Conservation (phyloP, 2,329 filamentous ascomycete genomes). For the Aureobasidium melanogenum region DNA sequence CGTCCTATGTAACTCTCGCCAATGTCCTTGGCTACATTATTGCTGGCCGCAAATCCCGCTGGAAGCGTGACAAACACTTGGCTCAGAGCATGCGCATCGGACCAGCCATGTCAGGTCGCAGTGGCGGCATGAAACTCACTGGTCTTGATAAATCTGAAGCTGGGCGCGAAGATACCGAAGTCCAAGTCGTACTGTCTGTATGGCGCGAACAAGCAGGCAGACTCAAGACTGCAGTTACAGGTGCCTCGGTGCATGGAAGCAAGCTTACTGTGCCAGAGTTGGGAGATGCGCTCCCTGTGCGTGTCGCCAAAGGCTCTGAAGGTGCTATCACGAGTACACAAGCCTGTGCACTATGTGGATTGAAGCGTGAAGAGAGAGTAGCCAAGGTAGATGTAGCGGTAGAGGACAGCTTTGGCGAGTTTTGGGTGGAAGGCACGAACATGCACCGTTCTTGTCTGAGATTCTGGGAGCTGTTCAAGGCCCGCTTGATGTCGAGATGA, state of each 20-base stretch:
- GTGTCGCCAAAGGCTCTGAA: slow-evolving; percentile 50
- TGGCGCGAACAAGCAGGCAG: slow-evolving; percentile 72
- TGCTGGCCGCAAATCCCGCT: slow-evolving; percentile 74
- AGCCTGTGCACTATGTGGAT: slow-evolving; percentile 74
- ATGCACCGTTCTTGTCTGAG: slow-evolving; percentile 57
- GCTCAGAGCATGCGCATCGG: slow-evolving; percentile 83
- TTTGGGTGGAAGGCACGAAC: slow-evolving; percentile 69
- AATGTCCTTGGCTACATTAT: slow-evolving; percentile 70
- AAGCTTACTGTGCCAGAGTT: slow-evolving; percentile 55
- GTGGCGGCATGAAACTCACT: slow-evolving; percentile 81
- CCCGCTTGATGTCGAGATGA: slow-evolving; percentile 58
- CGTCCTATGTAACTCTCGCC: slow-evolving; percentile 53
- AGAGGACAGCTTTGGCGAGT: slow-evolving; percentile 90
- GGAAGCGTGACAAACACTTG: slow-evolving; percentile 81
- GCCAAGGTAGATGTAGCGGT: slow-evolving; percentile 65
- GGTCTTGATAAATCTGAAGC: slow-evolving; percentile 76
- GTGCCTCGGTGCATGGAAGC: slow-evolving; percentile 41
- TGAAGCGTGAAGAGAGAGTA: slow-evolving; percentile 80
- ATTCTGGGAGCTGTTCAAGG: slow-evolving; percentile 77
- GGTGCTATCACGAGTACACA: slow-evolving; percentile 66
- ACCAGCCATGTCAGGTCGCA: slow-evolving; percentile 59
- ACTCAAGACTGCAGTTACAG: slow-evolving; percentile 64
- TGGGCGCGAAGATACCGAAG: slow-evolving; percentile 77
- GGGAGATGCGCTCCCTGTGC: slow-evolving; percentile 57
- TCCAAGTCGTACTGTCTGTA: slow-evolving; percentile 61